A percentile compares a stretch with the other conserved stretches of the same genome.
phyloP scores from a whole-genome alignment of 306 rosid genomes.

The Cicer chorassanicum region DNA sequence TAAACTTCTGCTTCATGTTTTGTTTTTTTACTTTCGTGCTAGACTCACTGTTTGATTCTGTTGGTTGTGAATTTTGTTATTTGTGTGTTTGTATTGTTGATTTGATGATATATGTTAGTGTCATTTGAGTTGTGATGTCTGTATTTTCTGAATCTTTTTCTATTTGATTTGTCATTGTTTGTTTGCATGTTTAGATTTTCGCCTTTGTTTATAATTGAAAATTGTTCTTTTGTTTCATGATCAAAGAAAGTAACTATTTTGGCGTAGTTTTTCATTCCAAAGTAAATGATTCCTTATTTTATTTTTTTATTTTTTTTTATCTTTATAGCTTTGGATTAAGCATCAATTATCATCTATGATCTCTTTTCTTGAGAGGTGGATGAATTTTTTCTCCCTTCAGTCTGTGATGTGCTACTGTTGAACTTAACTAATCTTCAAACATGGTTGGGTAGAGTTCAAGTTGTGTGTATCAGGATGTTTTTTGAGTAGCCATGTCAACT shows the following conservation, averaged over 20 bases:
- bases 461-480: slow-evolving; percentile 32
- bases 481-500: slow-evolving; percentile 3
- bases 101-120: slow-evolving; percentile 27
- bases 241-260: slow-evolving; percentile 7
- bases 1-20: slow-evolving; percentile 21
- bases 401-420: slow-evolving; percentile 30
- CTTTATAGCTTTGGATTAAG: slow-evolving; percentile 15
- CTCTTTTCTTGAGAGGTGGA: slow-evolving; percentile 16
- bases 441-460: background rate
- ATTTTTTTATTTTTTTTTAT: background rate
- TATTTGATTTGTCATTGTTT: slow-evolving; percentile 48
- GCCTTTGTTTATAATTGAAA: slow-evolving; percentile 36
- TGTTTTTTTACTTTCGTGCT: background rate
- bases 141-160: slow-evolving; percentile 34
- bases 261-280: slow-evolving; percentile 31
- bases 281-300: slow-evolving; percentile 33
- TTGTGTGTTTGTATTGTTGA: slow-evolving; percentile 38
- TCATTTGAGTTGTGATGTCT: slow-evolving; percentile 35
- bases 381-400: background rate
- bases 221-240: slow-evolving; percentile 1
- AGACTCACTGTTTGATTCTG: slow-evolving; percentile 46
- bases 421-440: slow-evolving; percentile 5
- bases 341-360: slow-evolving; percentile 27
- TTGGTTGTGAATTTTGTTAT: slow-evolving; percentile 40
- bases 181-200: slow-evolving; percentile 63